Percentiles rank a stretch among this genome's conserved stretches.
These are phyloP conservation scores for Camelina sativa DNA, from an alignment of 345 rosid species.

Conservation along the genomic window DNA sequence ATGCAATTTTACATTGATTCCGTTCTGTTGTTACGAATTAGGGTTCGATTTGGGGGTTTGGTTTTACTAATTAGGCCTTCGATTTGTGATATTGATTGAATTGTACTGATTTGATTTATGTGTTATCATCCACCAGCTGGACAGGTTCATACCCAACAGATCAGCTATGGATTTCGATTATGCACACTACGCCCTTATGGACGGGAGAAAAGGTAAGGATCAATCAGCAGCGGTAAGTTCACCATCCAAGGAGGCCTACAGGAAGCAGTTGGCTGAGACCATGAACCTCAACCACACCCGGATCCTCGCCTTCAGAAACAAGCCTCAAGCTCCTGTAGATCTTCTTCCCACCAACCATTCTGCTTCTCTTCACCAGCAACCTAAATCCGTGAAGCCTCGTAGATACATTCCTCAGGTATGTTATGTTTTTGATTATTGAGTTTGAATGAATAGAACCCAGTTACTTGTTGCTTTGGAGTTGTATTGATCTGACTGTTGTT, in stretches of 20 bases:
- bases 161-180: slow-evolving; percentile 79
- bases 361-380: slow-evolving; percentile 39
- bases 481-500: slow-evolving; percentile 23
- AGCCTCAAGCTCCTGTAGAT: slow-evolving; percentile 52
- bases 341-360: slow-evolving; percentile 26
- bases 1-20: neutral
- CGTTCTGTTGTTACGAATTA: neutral
- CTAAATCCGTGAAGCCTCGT: slow-evolving; percentile 44
- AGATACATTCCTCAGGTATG: slow-evolving; percentile 47
- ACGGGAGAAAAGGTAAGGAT: slow-evolving; percentile 57
- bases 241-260: slow-evolving; percentile 65
- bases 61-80: neutral
- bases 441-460: neutral
- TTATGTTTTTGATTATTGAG: neutral
- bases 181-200: slow-evolving; percentile 63
- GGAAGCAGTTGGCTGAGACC: slow-evolving; percentile 66
- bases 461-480: neutral
- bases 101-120: slow-evolving; percentile 12
- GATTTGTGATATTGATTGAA: neutral
- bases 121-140: slow-evolving; percentile 48
- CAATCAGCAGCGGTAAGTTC: slow-evolving; percentile 47
- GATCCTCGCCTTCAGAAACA: slow-evolving; percentile 77
- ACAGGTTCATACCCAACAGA: slow-evolving; percentile 75
- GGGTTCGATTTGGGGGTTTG: neutral
- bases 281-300: slow-evolving; percentile 64